These are phyloP conservation scores for Escallonia rubra DNA, from an alignment of 129 eudicot genomes.

Conservation along the genomic window DNA sequence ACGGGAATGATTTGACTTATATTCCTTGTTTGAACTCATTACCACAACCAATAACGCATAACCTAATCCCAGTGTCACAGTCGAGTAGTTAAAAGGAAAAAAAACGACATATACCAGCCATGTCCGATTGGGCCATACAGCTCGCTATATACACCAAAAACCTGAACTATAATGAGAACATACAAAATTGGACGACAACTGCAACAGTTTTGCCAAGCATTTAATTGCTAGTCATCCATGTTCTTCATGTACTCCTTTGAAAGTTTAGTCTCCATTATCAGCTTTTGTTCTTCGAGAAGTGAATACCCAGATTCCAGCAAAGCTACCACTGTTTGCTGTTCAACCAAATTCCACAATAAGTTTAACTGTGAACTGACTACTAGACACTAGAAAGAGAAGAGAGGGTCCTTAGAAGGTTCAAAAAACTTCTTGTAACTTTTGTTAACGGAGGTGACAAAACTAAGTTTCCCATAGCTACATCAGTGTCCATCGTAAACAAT, in stretches of 20 bases:
- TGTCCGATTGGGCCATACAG: not conserved
- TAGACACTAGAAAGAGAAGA: not conserved
- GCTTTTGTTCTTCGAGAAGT: slow-evolving; percentile 77
- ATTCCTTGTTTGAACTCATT: too few species aligned
- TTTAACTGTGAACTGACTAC: not conserved
- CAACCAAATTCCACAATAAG: slow-evolving; percentile 10
- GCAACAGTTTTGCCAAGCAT: slow-evolving; percentile 2
- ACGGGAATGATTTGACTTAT: too few species aligned
- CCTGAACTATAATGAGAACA: not conserved
- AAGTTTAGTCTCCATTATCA: slow-evolving; percentile 75
- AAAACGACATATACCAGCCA: not conserved
- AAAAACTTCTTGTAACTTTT: too few species aligned
- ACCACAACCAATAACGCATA: too few species aligned
- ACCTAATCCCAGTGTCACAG: too few species aligned
- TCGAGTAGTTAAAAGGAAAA: too few species aligned
- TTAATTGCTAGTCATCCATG: slow-evolving; percentile 49
- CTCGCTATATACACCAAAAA: not conserved
- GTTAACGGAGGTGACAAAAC: too few species aligned
- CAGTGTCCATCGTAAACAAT: not conserved
- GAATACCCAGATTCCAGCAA: slow-evolving; percentile 91
- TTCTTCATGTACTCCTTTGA: slow-evolving; percentile 97
- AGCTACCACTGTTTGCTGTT: slow-evolving; percentile 92
- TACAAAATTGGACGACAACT: slow-evolving; percentile 4
- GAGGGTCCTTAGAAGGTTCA: too few species aligned
- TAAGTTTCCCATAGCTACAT: not conserved